These are phyloP conservation scores for Porodaedalea pini DNA, from an alignment of 1,284 basidiomycete species.

Conservation along the genomic window DNA sequence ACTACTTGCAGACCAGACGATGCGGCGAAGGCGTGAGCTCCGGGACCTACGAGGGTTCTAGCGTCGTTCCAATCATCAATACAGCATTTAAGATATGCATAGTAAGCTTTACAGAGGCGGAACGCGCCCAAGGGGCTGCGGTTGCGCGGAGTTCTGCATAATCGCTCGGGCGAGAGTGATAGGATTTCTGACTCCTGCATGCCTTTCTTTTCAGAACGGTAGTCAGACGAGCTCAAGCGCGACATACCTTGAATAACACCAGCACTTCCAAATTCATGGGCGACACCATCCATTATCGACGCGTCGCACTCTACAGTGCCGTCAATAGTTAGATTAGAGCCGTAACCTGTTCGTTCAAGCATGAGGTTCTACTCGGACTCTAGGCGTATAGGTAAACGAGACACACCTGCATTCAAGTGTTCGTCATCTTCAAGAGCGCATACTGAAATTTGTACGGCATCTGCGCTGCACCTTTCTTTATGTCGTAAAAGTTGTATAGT, in stretches of 20 bases:
- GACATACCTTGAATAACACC: slow-evolving; percentile 60
- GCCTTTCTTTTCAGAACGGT: not conserved
- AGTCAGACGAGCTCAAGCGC: not conserved
- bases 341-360: slow-evolving; percentile 46
- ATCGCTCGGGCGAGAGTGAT: slow-evolving; percentile 54
- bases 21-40: slow-evolving; percentile 49
- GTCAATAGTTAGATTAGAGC: slow-evolving; percentile 67
- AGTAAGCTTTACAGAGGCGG: slow-evolving; percentile 53
- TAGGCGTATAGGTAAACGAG: not conserved
- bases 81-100: not conserved
- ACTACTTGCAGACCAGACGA: slow-evolving; percentile 33
- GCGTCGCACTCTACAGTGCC: slow-evolving; percentile 77
- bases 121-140: slow-evolving; percentile 57
- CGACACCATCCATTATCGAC: slow-evolving; percentile 57
- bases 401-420: slow-evolving; percentile 61
- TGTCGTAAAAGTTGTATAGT: slow-evolving; percentile 1
- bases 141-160: slow-evolving; percentile 46
- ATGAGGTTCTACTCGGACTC: no score
- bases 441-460: slow-evolving; percentile 51
- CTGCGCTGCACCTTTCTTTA: slow-evolving; percentile 31
- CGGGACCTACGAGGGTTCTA: slow-evolving; percentile 48
- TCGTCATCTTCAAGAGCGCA: slow-evolving; percentile 55
- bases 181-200: slow-evolving; percentile 61
- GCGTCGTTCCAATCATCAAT: slow-evolving; percentile 1
- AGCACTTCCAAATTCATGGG: slow-evolving; percentile 59